Conservation (phyloP, 2,329 filamentous ascomycete genomes). For the Drechslerella coelobrocha region DNA sequence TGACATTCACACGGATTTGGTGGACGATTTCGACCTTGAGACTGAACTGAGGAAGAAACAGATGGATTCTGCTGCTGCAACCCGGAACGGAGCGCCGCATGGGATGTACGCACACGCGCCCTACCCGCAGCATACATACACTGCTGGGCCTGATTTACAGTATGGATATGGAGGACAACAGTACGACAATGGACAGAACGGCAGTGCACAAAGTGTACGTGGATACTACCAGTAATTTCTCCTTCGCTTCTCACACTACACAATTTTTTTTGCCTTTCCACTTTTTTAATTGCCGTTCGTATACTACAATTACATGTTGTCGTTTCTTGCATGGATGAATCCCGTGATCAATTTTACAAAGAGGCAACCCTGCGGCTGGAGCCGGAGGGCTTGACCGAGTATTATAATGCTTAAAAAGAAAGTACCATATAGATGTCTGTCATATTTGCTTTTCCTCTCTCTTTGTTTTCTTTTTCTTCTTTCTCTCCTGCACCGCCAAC, state of each 20-base stretch:
- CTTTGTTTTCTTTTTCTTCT: neutral
- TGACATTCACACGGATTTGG: slow-evolving; percentile 37
- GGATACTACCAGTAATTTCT: slow-evolving; percentile 47
- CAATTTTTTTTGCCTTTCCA: slow-evolving; percentile 7
- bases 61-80: slow-evolving; percentile 22
- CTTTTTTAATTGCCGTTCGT: neutral
- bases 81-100: slow-evolving; percentile 20
- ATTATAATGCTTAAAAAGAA: slow-evolving; percentile 6
- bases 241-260: slow-evolving; percentile 7
- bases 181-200: slow-evolving; percentile 27
- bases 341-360: neutral
- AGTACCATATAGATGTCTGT: neutral
- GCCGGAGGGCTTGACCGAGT: slow-evolving; percentile 1
- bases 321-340: slow-evolving; percentile 2
- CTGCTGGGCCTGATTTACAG: slow-evolving; percentile 11
- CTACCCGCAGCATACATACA: slow-evolving; percentile 24
- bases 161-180: slow-evolving; percentile 25
- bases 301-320: neutral
- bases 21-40: slow-evolving; percentile 19
- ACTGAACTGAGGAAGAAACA: slow-evolving; percentile 19
- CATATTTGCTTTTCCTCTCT: neutral
- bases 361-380: neutral
- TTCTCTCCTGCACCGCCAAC: neutral
- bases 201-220: slow-evolving; percentile 50
- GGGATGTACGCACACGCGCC: slow-evolving; percentile 5